These are phyloP conservation scores for Aspergillus conjunctus DNA, from an alignment of 495 filamentous ascomycete genomes.

Conservation along the genomic window DNA sequence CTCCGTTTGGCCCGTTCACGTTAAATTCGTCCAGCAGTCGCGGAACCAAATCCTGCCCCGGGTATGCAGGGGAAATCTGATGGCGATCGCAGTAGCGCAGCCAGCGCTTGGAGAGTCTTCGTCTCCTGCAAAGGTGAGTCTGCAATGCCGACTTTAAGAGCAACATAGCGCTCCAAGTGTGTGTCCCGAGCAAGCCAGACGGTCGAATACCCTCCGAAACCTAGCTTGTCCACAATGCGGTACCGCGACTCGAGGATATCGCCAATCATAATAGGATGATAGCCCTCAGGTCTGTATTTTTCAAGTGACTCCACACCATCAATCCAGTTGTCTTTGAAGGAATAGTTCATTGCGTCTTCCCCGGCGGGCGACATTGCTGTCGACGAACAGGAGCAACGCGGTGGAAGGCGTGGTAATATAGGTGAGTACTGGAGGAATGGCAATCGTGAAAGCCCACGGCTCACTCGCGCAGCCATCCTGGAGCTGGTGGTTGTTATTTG, in stretches of 20 bases:
- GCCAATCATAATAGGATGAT: constrained; percentile 52
- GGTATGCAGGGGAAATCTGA: constrained; percentile 17
- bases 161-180: constrained; percentile 32
- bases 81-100: neutral
- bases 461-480: no score
- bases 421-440: no score
- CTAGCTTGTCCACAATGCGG: constrained; percentile 56
- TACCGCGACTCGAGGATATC: constrained; percentile 41
- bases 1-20: constrained; percentile 35
- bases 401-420: no score
- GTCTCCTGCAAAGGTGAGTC: constrained; percentile 21
- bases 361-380: no score
- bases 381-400: no score
- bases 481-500: no score
- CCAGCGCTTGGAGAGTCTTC: constrained; percentile 31
- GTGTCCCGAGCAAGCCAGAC: constrained; percentile 58
- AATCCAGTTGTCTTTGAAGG: constrained; percentile 43
- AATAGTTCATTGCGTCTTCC: no score
- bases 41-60: constrained; percentile 21
- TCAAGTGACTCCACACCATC: constrained; percentile 36
- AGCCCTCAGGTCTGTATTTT: constrained; percentile 38
- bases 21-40: constrained; percentile 32
- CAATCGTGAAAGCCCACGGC: no score
- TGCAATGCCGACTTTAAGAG: constrained; percentile 37
- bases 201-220: constrained; percentile 52